Evolutionary conservation across 257 asterid species (phyloP).

Genomic region (Ligustrum vulgare): DNA sequence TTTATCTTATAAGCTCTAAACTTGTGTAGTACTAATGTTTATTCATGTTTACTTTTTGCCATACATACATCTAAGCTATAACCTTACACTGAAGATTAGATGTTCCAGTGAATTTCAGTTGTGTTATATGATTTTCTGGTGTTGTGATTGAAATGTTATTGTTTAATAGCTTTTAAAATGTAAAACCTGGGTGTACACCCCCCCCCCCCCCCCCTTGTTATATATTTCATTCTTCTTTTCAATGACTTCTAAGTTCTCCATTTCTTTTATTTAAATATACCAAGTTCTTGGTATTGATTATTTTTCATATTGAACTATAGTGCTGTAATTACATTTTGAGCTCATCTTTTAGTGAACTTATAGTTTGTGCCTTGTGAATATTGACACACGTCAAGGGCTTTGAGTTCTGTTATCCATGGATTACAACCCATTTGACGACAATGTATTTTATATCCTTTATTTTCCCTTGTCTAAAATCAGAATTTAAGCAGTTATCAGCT

Average conservation of each 20-base stretch:
- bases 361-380: background rate
- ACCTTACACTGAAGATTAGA: background rate
- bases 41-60: background rate
- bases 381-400: no score
- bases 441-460: no score
- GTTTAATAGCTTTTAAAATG: background rate
- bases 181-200: no score
- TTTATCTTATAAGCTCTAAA: background rate
- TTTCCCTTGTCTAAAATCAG: no score
- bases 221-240: background rate
- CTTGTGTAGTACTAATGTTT: background rate
- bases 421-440: no score
- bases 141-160: background rate
- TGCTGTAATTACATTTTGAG: no score
- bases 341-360: background rate
- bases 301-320: background rate
- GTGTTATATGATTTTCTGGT: background rate
- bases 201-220: no score
- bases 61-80: background rate
- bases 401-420: no score
- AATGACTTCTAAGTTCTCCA: background rate
- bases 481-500: no score
- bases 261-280: background rate
- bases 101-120: background rate
- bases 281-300: background rate